Evolutionary conservation across 352 stramenopile species (phyloP), one percentile per base, ranked within the genome.

Genomic region (Phytophthora meadii): DNA sequence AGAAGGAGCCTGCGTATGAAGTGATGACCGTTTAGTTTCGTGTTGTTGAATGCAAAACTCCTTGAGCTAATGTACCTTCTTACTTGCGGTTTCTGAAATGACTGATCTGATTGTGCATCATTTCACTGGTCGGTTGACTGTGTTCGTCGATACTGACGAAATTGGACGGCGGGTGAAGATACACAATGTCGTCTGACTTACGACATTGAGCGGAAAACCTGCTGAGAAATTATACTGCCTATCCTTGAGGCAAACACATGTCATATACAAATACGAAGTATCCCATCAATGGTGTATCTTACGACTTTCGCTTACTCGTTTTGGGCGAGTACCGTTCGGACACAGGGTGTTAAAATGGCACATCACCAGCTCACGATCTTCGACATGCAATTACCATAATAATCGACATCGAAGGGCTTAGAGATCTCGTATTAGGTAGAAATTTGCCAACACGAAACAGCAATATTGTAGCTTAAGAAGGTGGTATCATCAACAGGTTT

Each of bases 231-330:
- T 19, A 19, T 19, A 19, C 19, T 19, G 19, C 19, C 19, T 19
- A 19, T 19, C 44, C 24, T 2, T 24, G 22, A 6, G 22, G 32
- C 27, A 30, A 30, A 30, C 27, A 4, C 12, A 51, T 10, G 17
- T 3, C 25, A 51, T 51, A 37, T 19, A 19, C 44, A 36, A 51
- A 51, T 51, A 37, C 24, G 3, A 51, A 37, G 44, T 36, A 19
- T 19, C 19, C 19, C 1, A 19, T 19, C 19, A 19, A 19, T 19
- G 19, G 19, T 19, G 19, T 19, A 19, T 19, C 19, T 19, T 19
- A 19, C 19, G 19, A 19, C 19, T 19, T 19, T 19, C 19, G 0
- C 19, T 19, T 19, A 19, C 19, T 19, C 19, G 19, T 19, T 19
- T 19, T 19, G 1, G 19, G 19, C 19, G 19, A 19, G 19, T 19